These are phyloP conservation scores for Peniophora sp. DNA, from an alignment of 1,284 basidiomycete genomes.

Conservation along the genomic window DNA sequence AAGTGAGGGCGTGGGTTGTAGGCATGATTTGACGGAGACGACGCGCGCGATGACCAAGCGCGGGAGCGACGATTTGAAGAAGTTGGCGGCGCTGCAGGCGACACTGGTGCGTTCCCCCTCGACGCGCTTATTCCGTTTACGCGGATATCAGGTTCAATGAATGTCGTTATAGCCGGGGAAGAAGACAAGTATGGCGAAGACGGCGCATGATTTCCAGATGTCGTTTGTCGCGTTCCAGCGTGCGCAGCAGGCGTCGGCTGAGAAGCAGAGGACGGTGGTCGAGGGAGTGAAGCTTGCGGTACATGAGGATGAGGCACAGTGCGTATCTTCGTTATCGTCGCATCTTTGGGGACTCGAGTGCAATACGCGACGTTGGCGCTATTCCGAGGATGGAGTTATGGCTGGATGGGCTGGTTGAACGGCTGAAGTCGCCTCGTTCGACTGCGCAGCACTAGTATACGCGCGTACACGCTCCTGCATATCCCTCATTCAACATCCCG, in stretches of 20 bases:
- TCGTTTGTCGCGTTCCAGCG: slow-evolving; percentile 89
- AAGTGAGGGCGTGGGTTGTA: slow-evolving; percentile 14
- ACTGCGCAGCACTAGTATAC: no score
- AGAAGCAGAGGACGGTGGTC: slow-evolving; percentile 78
- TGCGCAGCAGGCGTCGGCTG: slow-evolving; percentile 85
- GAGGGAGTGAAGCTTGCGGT: slow-evolving; percentile 73
- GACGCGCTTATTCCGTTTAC: neutral
- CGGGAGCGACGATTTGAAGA: slow-evolving; percentile 88
- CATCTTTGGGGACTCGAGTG: no score
- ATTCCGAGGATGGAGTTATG: no score
- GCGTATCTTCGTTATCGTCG: slow-evolving; percentile 15
- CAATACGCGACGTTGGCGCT: no score
- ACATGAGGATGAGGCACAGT: slow-evolving; percentile 56
- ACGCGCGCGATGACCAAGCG: slow-evolving; percentile 93
- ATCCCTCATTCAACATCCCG: no score
- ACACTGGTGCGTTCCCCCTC: slow-evolving; percentile 40
- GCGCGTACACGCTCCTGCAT: no score
- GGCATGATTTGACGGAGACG: slow-evolving; percentile 87
- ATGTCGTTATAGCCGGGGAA: slow-evolving; percentile 60
- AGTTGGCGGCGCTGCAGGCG: slow-evolving; percentile 62
- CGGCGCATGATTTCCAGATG: slow-evolving; percentile 87
- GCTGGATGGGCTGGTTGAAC: no score
- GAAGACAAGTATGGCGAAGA: slow-evolving; percentile 79
- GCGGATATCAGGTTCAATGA: no score
- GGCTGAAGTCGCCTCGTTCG: no score